phyloP scores from a whole-genome alignment of 768 basidiomycete species.

The Termitomyces sp. region DNA sequence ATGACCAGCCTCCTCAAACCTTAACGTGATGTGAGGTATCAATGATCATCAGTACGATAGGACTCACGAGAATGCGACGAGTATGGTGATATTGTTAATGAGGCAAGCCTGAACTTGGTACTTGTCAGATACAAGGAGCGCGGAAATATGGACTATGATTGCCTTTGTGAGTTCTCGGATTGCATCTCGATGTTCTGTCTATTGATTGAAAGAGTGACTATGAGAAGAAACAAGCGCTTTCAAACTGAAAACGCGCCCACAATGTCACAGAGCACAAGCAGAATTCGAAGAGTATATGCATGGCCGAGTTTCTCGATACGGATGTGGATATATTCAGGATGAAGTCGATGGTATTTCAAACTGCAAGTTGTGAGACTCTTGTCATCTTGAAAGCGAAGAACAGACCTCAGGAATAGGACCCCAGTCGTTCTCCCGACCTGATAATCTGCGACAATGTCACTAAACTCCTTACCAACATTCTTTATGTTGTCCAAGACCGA shows the following conservation, averaged over 20 bases:
- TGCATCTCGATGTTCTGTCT: conserved; percentile 90
- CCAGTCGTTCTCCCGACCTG: conserved; percentile 95
- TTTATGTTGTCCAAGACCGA: conserved; percentile 84
- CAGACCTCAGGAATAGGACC: conserved; percentile 86
- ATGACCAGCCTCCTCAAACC: conserved; percentile 87
- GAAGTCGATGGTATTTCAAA: conserved; percentile 90
- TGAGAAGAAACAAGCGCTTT: neutral
- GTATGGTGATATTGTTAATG: conserved; percentile 89
- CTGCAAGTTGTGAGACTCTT: conserved; percentile 36
- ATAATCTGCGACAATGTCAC: conserved; percentile 91
- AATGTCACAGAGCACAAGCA: conserved; percentile 90
- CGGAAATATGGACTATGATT: conserved; percentile 6
- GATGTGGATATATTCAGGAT: conserved; percentile 94
- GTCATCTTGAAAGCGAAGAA: neutral
- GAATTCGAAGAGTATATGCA: conserved; percentile 78
- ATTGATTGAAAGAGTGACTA: neutral
- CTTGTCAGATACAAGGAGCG: conserved; percentile 1
- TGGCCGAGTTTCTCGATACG: conserved; percentile 86
- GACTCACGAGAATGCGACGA: conserved; percentile 87
- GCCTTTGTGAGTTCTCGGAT: conserved; percentile 93
- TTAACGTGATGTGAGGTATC: conserved; percentile 27
- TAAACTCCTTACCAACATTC: conserved; percentile 91
- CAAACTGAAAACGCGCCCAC: conserved; percentile 46
- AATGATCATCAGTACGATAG: neutral
- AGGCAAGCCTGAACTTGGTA: conserved; percentile 59